These are phyloP conservation scores for Calonectria leucothoes DNA, from an alignment of 2,329 filamentous ascomycete genomes.

Conservation along the genomic window DNA sequence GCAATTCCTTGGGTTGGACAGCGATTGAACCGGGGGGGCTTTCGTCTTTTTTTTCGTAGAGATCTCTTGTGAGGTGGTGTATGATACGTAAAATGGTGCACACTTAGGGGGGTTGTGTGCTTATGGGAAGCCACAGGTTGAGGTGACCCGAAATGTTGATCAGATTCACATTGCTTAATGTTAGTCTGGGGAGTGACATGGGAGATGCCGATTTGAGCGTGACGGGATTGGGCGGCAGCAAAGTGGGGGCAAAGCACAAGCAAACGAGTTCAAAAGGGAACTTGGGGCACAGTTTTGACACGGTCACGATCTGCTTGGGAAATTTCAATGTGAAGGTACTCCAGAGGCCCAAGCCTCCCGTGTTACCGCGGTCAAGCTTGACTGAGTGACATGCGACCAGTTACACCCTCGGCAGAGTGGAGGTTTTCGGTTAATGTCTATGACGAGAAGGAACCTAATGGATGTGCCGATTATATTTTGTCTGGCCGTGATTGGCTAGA, in stretches of 20 bases:
- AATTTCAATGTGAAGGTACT: constrained; percentile 11
- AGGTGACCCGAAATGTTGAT: neutral
- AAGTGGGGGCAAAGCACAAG: constrained; percentile 24
- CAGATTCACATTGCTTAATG: constrained; percentile 11
- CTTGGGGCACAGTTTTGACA: constrained; percentile 35
- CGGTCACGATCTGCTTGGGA: constrained; percentile 22
- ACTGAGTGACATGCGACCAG: constrained; percentile 23
- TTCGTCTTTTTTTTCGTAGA: too few relatives aligned
- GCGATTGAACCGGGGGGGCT: neutral
- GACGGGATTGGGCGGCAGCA: neutral
- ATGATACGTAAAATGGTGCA: neutral
- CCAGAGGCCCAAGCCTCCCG: neutral
- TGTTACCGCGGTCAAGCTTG: constrained; percentile 20
- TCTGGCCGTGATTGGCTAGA: constrained; percentile 28
- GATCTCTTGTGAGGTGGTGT: neutral
- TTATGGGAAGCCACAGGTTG: neutral
- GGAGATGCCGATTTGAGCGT: constrained; percentile 17
- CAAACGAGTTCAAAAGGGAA: constrained; percentile 26
- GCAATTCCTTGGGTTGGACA: neutral
- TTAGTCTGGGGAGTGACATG: constrained; percentile 25
- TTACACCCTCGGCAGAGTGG: constrained; percentile 43
- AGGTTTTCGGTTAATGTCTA: constrained; percentile 44
- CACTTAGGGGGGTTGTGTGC: too few relatives aligned
- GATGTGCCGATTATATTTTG: constrained; percentile 45
- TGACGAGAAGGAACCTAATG: constrained; percentile 45